Percentiles rank a stretch among this genome's conserved stretches.
phyloP scores from a whole-genome alignment of 192 early-diverging fungal species.

The Coemansia sp. region DNA sequence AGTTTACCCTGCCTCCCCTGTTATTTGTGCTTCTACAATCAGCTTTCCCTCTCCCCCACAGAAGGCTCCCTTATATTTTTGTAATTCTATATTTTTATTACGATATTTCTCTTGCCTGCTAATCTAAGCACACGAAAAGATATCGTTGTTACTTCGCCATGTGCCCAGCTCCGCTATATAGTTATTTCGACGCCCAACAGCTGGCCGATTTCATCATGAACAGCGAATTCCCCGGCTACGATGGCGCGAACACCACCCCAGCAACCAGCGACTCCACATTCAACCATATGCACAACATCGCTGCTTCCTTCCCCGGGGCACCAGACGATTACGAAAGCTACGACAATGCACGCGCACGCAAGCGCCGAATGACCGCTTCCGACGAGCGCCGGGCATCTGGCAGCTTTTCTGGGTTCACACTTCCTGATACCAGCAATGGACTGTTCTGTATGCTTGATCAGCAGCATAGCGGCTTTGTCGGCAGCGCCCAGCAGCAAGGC shows the following conservation, averaged over 20 bases:
- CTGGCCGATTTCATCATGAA: constrained; percentile 56
- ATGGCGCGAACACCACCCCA: constrained; percentile 30
- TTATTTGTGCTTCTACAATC: constrained; percentile 4
- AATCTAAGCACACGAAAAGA: background rate
- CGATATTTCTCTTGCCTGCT: constrained; percentile 3
- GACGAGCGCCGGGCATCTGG: constrained; percentile 33
- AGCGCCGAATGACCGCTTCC: constrained; percentile 48
- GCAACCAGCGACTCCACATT: constrained; percentile 23
- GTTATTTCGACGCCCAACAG: constrained; percentile 54
- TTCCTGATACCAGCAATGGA: constrained; percentile 31
- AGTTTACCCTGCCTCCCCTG: background rate
- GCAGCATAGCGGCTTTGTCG: constrained; percentile 13
- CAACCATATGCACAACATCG: constrained; percentile 27
- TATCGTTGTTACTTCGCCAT: constrained; percentile 11
- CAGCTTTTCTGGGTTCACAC: constrained; percentile 16
- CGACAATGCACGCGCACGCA: constrained; percentile 51
- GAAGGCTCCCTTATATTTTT: constrained; percentile 1
- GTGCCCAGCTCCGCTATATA: constrained; percentile 49
- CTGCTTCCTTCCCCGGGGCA: constrained; percentile 16
- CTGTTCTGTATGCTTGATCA: constrained; percentile 48
- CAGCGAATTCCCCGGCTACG: constrained; percentile 49
- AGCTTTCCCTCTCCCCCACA: background rate
- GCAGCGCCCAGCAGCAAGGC: constrained; percentile 2
- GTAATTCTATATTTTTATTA: background rate
- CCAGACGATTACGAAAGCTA: constrained; percentile 50